These are phyloP conservation scores for Globisporangium uncinulatum DNA, from an alignment of 352 stramenopile genomes.

Conservation along the genomic window DNA sequence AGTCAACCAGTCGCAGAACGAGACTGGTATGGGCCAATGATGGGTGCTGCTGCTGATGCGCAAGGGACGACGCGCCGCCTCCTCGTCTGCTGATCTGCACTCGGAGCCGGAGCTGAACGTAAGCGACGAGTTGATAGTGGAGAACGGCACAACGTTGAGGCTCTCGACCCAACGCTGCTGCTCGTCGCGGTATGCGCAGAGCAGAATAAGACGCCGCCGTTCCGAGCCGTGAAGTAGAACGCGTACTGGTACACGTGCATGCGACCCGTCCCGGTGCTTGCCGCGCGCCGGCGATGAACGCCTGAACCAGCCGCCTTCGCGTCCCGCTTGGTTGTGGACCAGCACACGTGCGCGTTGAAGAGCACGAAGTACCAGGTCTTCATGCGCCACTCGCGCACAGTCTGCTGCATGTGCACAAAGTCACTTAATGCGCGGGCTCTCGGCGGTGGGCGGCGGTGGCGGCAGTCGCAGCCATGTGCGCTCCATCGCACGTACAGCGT, in stretches of 20 bases:
- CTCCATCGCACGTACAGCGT: neutral
- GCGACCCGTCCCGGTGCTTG: conserved; percentile 15
- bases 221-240: conserved; percentile 23
- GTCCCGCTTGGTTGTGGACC: conserved; percentile 26
- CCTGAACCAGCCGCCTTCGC: conserved; percentile 16
- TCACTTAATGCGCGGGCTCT: conserved; percentile 12
- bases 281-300: conserved; percentile 13
- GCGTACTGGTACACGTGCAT: conserved; percentile 26
- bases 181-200: conserved; percentile 22
- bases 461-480: neutral
- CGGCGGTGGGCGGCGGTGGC: neutral
- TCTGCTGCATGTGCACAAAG: conserved; percentile 25
- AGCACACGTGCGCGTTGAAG: conserved; percentile 21
- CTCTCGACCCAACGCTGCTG: conserved; percentile 18
- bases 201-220: conserved; percentile 25
- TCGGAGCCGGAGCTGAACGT: conserved; percentile 1
- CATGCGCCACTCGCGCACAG: conserved; percentile 29
- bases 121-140: neutral
- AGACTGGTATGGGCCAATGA: neutral
- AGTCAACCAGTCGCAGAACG: conserved; percentile 7
- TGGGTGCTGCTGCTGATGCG: neutral
- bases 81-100: neutral
- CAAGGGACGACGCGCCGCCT: neutral
- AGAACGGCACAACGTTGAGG: conserved; percentile 7
- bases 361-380: conserved; percentile 37